phyloP scores from a whole-genome alignment of 768 basidiomycete genomes.

The Mycena albidolilacea region DNA sequence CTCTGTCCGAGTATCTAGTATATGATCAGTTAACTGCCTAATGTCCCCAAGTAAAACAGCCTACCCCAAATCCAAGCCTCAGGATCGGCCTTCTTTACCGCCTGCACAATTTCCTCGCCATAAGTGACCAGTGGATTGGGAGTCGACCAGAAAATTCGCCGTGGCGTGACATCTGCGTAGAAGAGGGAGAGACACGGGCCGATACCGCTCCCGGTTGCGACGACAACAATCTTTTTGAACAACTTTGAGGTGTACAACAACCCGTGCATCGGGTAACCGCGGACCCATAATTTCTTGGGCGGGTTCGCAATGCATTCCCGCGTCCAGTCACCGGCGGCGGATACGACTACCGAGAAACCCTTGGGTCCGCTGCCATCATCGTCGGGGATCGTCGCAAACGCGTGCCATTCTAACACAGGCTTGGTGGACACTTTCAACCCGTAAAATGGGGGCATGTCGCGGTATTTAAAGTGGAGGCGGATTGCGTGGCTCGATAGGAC shows the following conservation, averaged over 20 bases:
- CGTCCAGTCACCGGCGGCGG: slow-evolving; percentile 73
- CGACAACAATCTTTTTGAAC: slow-evolving; percentile 66
- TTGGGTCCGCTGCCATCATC: slow-evolving; percentile 48
- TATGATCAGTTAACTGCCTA: not conserved
- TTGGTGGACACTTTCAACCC: slow-evolving; percentile 45
- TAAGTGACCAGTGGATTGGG: slow-evolving; percentile 58
- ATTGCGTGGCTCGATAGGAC: slow-evolving; percentile 69
- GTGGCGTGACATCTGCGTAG: slow-evolving; percentile 53
- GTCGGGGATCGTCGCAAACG: slow-evolving; percentile 50
- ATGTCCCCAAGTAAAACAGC: not conserved
- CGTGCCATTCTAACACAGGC: slow-evolving; percentile 59
- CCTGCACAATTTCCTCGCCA: slow-evolving; percentile 55
- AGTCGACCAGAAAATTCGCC: slow-evolving; percentile 59
- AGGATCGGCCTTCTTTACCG: slow-evolving; percentile 55
- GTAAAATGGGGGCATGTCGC: slow-evolving; percentile 54
- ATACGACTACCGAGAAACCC: slow-evolving; percentile 68
- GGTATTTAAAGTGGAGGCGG: slow-evolving; percentile 68
- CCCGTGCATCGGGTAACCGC: slow-evolving; percentile 66
- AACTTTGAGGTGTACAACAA: slow-evolving; percentile 64
- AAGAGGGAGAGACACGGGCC: slow-evolving; percentile 60
- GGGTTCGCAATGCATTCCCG: slow-evolving; percentile 62
- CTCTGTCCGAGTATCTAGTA: slow-evolving; percentile 53
- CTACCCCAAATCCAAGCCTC: slow-evolving; percentile 52
- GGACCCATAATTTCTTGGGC: slow-evolving; percentile 67
- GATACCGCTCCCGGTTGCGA: slow-evolving; percentile 70